Conservation (phyloP, 1,284 basidiomycete genomes). For the Trametes pubescens region DNA sequence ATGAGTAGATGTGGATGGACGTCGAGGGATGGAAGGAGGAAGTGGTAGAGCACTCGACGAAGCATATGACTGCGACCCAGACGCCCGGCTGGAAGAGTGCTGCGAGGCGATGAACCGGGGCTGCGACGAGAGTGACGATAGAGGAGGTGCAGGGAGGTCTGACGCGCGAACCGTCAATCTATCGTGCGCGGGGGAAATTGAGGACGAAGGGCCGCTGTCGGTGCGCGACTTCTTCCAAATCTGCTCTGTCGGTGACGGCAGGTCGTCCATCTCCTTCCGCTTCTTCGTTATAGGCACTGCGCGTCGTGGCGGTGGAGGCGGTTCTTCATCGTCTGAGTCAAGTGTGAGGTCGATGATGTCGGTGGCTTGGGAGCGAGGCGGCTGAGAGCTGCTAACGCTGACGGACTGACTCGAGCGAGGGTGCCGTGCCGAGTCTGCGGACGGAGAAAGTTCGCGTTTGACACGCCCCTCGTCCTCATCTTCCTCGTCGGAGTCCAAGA, state of each 20-base stretch:
- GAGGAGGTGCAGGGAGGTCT: slow-evolving; percentile 11
- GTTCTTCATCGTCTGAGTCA: slow-evolving; percentile 76
- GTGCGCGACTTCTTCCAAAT: slow-evolving; percentile 78
- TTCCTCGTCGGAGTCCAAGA: slow-evolving; percentile 80
- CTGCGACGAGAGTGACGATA: slow-evolving; percentile 24
- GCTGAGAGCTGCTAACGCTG: slow-evolving; percentile 41
- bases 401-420: slow-evolving; percentile 45
- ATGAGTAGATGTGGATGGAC: slow-evolving; percentile 18
- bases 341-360: slow-evolving; percentile 83
- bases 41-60: slow-evolving; percentile 9
- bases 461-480: slow-evolving; percentile 78
- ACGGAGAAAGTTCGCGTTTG: slow-evolving; percentile 74
- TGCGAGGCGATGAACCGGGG: slow-evolving; percentile 26
- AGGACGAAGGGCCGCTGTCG: slow-evolving; percentile 43
- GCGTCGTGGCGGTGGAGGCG: slow-evolving; percentile 32
- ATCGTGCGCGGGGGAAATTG: slow-evolving; percentile 15
- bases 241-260: slow-evolving; percentile 63
- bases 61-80: slow-evolving; percentile 25
- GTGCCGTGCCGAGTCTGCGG: slow-evolving; percentile 50
- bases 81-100: slow-evolving; percentile 18
- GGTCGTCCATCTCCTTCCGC: slow-evolving; percentile 65
- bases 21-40: slow-evolving; percentile 21
- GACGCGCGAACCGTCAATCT: slow-evolving; percentile 2
- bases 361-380: slow-evolving; percentile 41
- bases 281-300: slow-evolving; percentile 35